Evolutionary conservation across 2,329 filamentous ascomycete species (phyloP).

Genomic region (Orbilia ellipsospora): DNA sequence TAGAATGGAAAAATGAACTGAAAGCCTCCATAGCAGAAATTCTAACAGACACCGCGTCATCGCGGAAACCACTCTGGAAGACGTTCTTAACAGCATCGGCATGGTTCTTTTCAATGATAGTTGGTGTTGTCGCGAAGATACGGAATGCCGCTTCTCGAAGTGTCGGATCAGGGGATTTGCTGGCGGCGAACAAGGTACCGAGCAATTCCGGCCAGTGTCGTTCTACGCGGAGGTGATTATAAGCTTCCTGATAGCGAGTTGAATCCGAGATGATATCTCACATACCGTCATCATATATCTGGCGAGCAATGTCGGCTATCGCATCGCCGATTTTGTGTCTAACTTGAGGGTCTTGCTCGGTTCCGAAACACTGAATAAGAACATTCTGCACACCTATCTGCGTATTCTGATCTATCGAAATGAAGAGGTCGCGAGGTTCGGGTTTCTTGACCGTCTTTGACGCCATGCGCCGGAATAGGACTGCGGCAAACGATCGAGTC

Average conservation of each 20-base stretch:
- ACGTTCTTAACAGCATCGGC: constrained; percentile 88
- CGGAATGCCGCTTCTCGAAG: constrained; percentile 93
- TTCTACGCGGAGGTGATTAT: constrained; percentile 67
- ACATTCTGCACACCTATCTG: constrained; percentile 57
- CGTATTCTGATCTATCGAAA: constrained; percentile 72
- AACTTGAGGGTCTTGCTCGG: constrained; percentile 78
- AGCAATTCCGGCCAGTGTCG: constrained; percentile 91
- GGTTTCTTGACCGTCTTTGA: constrained; percentile 80
- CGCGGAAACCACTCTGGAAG: constrained; percentile 91
- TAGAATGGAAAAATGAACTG: constrained; percentile 90
- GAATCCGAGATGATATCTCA: constrained; percentile 50
- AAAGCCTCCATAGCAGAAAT: constrained; percentile 97
- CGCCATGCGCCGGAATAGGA: constrained; percentile 93
- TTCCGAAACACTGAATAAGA: constrained; percentile 58
- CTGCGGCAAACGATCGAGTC: constrained; percentile 90
- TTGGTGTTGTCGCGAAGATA: constrained; percentile 93
- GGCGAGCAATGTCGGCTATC: constrained; percentile 93
- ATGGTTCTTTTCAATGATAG: constrained; percentile 95
- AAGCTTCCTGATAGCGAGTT: neutral
- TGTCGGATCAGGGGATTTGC: constrained; percentile 82
- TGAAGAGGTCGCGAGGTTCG: constrained; percentile 80
- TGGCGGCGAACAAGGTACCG: constrained; percentile 85
- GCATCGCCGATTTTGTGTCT: constrained; percentile 97
- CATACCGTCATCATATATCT: constrained; percentile 92
- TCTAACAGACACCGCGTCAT: constrained; percentile 81